Evolutionary conservation across 306 rosid species (phyloP), one percentile per base, ranked within the genome.

Genomic region (Psophocarpus tetragonolobus): DNA sequence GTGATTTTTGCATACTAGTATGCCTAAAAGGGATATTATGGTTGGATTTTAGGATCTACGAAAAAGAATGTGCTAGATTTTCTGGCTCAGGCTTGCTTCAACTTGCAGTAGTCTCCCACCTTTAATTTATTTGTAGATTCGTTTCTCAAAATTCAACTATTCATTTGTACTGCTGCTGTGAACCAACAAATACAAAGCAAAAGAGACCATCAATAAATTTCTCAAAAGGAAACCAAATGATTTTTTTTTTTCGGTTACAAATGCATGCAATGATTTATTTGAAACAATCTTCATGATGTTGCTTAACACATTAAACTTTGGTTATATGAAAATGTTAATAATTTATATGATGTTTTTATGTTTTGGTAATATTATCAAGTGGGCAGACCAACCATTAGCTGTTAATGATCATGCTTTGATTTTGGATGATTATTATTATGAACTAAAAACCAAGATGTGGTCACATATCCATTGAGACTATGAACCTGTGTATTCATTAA

Each of bases 321-420:
- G 27, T 75, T 47, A 63, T 5, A 45, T 41, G n/a, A 30, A 61
- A 48, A 44, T 44, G 35, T 61, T 18, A 35, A 21, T 42, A 51
- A 36, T 50, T 47, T 36, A 33, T 0, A 20, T 57, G 41, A 70
- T 61, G 51, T 13, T 45, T 60, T 21, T 51, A n/a, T n/a, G 9
- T 61, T 51, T 69, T 51, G 38, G 27, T 68, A 32, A 69, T 29
- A 29, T 27, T 54, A 53, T 69, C 18, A 42, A 70, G 68, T 17
- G 44, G 12, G 2, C 18, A 65, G 71, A 38, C 82, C 73, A 71
- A 70, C 75, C 67, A 70, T 69, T 23, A 23, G 38, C 5, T 7
- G 26, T 15, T 38, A 76, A 71, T 20, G 32, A 66, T n/a, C 10
- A 1, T 75, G 71, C 51, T 73, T 78, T 83, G 38, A 30, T 32